phyloP scores from a whole-genome alignment of 2,329 filamentous ascomycete genomes.

The Fusarium sp. region DNA sequence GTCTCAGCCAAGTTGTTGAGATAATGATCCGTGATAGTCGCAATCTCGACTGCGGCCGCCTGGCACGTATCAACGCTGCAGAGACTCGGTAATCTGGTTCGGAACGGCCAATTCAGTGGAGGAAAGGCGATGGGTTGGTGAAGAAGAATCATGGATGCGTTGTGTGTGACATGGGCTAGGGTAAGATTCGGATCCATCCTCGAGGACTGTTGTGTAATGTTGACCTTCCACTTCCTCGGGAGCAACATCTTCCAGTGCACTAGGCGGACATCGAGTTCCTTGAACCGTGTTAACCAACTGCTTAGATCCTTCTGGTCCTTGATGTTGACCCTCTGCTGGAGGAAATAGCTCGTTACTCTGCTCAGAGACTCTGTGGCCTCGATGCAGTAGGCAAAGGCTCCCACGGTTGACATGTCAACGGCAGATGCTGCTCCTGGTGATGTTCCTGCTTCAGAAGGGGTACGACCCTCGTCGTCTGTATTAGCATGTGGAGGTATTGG shows the following conservation, averaged over 20 bases:
- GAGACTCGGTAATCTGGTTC: conserved; percentile 53
- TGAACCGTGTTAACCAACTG: conserved; percentile 58
- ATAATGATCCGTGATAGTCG: conserved; percentile 57
- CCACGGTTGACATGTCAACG: conserved; percentile 53
- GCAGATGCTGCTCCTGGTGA: conserved; percentile 17
- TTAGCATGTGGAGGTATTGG: conserved; percentile 4
- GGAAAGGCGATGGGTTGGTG: conserved; percentile 61
- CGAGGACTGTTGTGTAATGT: conserved; percentile 23
- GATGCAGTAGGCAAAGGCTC: conserved; percentile 58
- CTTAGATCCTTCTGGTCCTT: conserved; percentile 51
- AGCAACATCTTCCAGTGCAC: conserved; percentile 40
- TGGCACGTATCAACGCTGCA: conserved; percentile 60
- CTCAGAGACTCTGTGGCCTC: conserved; percentile 59
- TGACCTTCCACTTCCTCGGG: conserved; percentile 38
- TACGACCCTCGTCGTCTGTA: conserved; percentile 12
- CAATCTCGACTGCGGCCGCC: conserved; percentile 56
- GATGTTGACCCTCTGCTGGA: conserved; percentile 56
- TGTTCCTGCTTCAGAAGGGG: conserved; percentile 22
- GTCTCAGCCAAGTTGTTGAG: conserved; percentile 48
- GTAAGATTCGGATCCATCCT: conserved; percentile 62
- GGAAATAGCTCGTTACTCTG: conserved; percentile 56
- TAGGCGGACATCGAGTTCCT: conserved; percentile 58
- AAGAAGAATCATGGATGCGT: conserved; percentile 60
- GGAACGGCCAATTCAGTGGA: conserved; percentile 48
- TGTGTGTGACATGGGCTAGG: conserved; percentile 60